phyloP scores from a whole-genome alignment of 305 asterid species.

The Ruellia speciosa region DNA sequence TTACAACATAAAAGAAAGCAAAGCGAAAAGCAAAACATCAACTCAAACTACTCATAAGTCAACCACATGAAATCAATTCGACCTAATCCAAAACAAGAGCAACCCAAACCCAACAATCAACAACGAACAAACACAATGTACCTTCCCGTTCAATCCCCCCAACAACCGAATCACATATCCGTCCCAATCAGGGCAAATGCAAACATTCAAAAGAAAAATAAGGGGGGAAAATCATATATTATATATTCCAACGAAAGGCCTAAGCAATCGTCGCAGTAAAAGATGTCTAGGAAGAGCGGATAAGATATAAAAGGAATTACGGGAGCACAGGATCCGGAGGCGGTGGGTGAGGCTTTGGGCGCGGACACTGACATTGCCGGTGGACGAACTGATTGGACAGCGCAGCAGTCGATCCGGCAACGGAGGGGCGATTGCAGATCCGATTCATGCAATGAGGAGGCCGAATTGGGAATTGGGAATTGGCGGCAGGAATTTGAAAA shows the following conservation, averaged over 20 bases:
- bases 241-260: conserved; percentile 9
- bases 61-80: conserved; percentile 10
- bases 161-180: conserved; percentile 5
- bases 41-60: conserved; percentile 5
- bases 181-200: background rate
- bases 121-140: conserved; percentile 28
- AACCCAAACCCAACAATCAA: conserved; percentile 16
- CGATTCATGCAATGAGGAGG: conserved; percentile 43
- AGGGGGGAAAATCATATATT: background rate
- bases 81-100: conserved; percentile 6
- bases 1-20: too few species aligned
- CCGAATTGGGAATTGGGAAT: conserved; percentile 8
- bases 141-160: conserved; percentile 25
- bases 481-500: conserved; percentile 53
- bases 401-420: conserved; percentile 53
- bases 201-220: background rate
- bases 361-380: conserved; percentile 84
- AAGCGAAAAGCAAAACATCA: too few species aligned
- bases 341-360: conserved; percentile 41
- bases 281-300: background rate
- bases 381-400: conserved; percentile 31
- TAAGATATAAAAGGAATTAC: conserved; percentile 21
- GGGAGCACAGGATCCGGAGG: conserved; percentile 41
- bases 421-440: conserved; percentile 44
- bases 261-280: background rate